Conservation (phyloP, 2,329 filamentous ascomycete genomes). For the Albophoma yamanashiensis region DNA sequence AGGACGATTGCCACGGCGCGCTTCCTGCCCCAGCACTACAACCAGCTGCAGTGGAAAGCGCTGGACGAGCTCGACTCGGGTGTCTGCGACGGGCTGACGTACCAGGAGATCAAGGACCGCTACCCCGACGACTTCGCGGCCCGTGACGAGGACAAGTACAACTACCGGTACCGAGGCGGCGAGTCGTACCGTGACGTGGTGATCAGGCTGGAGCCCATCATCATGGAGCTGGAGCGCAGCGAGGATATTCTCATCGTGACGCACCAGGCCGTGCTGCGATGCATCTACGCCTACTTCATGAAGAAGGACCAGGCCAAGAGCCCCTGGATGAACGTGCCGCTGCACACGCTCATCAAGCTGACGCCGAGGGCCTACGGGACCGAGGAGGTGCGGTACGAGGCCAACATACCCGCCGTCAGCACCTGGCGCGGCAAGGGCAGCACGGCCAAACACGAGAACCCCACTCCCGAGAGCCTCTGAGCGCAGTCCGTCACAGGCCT, state of each 20-base stretch:
- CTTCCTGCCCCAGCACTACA: constrained; percentile 70
- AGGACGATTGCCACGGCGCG: constrained; percentile 88
- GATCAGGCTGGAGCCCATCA: constrained; percentile 94
- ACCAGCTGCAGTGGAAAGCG: constrained; percentile 97
- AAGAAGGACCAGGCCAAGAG: constrained; percentile 87
- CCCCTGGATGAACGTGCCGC: constrained; percentile 96
- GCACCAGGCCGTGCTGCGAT: constrained; percentile 90
- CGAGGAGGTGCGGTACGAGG: constrained; percentile 76
- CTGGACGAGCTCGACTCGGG: constrained; percentile 94
- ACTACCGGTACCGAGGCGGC: constrained; percentile 94
- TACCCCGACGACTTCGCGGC: constrained; percentile 94
- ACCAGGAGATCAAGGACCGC: constrained; percentile 82
- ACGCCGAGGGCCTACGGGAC: constrained; percentile 92
- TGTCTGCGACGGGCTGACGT: constrained; percentile 92
- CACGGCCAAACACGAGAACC: constrained; percentile 76
- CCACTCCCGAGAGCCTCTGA: constrained; percentile 26
- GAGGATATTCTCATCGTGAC: constrained; percentile 98
- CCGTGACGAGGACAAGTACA: constrained; percentile 98
- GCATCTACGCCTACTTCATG: constrained; percentile 99
- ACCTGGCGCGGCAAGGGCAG: constrained; percentile 94
- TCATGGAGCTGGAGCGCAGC: constrained; percentile 95
- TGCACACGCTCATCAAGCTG: constrained; percentile 93
- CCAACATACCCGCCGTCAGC: constrained; percentile 89
- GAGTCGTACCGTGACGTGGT: constrained; percentile 96
- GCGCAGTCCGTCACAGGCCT: not conserved